These are phyloP conservation scores for Chalciporus chontae DNA, from an alignment of 768 basidiomycete species.

Conservation along the genomic window DNA sequence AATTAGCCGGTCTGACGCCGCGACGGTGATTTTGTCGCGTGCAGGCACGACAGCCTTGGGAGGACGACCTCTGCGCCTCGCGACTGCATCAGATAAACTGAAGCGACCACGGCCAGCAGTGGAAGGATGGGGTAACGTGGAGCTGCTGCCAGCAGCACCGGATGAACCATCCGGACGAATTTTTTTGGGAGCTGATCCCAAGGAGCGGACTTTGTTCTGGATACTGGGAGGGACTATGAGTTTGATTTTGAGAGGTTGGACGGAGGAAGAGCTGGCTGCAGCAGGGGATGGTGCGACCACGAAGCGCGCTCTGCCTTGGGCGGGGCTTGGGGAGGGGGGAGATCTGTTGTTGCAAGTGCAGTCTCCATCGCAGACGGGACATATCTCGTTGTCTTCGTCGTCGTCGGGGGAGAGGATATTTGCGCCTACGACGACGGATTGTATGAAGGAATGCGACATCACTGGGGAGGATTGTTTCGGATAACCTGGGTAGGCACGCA, in stretches of 20 bases:
- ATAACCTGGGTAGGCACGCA: conserved; percentile 29
- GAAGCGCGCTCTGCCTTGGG: conserved; percentile 36
- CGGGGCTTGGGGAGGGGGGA: conserved; percentile 29
- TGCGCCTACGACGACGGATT: conserved; percentile 55
- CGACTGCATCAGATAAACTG: conserved; percentile 16
- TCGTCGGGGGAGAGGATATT: conserved; percentile 40
- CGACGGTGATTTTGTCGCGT: conserved; percentile 21
- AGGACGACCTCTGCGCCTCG: conserved; percentile 56
- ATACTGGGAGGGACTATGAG: conserved; percentile 60
- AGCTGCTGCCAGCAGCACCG: conserved; percentile 33
- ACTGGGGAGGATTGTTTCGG: conserved; percentile 52
- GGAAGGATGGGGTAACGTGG: conserved; percentile 14
- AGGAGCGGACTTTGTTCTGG: conserved; percentile 40
- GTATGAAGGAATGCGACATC: conserved; percentile 68
- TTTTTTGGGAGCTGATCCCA: conserved; percentile 28
- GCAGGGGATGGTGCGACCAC: conserved; percentile 38
- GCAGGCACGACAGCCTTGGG: conserved; percentile 43
- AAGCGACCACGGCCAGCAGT: conserved; percentile 27
- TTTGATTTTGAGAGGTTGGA: conserved; percentile 62
- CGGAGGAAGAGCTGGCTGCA: conserved; percentile 31
- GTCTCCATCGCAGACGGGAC: conserved; percentile 87
- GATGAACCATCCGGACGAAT: conserved; percentile 18
- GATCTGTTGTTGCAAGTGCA: conserved; percentile 69
- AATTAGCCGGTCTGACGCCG: conserved; percentile 21
- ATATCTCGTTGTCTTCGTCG: conserved; percentile 85